Percentiles rank a stretch among this genome's conserved stretches.
phyloP scores from a whole-genome alignment of 2,329 filamentous ascomycete genomes.

The Domatiomyces catenatus region DNA sequence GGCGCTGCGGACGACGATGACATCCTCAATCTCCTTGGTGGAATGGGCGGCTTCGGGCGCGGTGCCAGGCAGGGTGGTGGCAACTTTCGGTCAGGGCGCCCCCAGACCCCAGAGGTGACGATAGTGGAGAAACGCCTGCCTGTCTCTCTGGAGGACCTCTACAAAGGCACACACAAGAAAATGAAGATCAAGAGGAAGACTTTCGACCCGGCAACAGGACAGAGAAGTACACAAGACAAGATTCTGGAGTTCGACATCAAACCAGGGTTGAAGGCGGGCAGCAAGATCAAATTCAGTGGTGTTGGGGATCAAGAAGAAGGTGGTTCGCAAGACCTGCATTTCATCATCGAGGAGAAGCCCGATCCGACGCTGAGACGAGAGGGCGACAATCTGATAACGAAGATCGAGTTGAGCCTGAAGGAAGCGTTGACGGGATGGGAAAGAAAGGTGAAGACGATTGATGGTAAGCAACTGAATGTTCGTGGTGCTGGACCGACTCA shows the following conservation, averaged over 20 bases:
- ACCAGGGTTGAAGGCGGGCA: conserved; percentile 85
- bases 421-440: conserved; percentile 91
- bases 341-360: conserved; percentile 86
- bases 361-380: conserved; percentile 74
- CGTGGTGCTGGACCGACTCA: conserved; percentile 72
- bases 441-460: conserved; percentile 81
- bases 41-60: conserved; percentile 27
- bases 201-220: conserved; percentile 64
- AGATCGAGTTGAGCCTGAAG: conserved; percentile 70
- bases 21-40: conserved; percentile 39
- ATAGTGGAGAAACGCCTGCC: conserved; percentile 75
- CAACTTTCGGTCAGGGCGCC: conserved; percentile 21
- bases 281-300: conserved; percentile 94
- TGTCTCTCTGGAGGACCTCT: conserved; percentile 76
- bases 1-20: conserved; percentile 42
- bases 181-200: conserved; percentile 97
- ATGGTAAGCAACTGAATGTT: conserved; percentile 69
- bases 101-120: conserved; percentile 63
- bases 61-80: conserved; percentile 23
- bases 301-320: conserved; percentile 98
- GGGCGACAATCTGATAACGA: conserved; percentile 70
- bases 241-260: conserved; percentile 93
- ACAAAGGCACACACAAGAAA: conserved; percentile 77
- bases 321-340: conserved; percentile 86
- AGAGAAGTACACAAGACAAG: conserved; percentile 73